Evolutionary conservation across 306 rosid species (phyloP), one percentile per base, ranked within the genome.

Genomic region (Hylodesmum podocarpum): DNA sequence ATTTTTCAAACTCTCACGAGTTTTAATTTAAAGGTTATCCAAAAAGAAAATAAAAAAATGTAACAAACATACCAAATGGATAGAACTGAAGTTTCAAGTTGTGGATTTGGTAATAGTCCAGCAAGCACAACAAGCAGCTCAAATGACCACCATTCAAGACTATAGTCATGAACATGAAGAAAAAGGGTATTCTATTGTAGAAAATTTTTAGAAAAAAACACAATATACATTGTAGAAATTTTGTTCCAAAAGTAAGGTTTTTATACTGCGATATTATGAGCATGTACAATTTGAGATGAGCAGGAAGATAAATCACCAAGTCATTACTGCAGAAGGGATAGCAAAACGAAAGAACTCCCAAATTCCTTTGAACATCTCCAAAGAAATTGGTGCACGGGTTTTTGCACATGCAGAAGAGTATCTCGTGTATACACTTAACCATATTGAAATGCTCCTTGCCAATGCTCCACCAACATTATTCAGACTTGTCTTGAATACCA

Each of bases 81-180:
- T 22, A 93, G 84, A 53, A 91, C 91, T 2, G 93, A 91, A 67
- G 97, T 87, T 79, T 91, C 97, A 44, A 93, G 93, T 81, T 86
- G 79, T 18, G 97, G 97, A 88, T 88, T 91, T 36, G 93, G 95
- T 51, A 93, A 80, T 39, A 91, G 90, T 28, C 98, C 96, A 55
- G 96, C 85, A 18, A 91, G 44, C 77, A 91, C 55, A 16, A 81
- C 59, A 21, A 88, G 81, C 37, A 91, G 78, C 86, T 91, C 91
- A 55, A 31, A 91, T 41, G 96, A 87, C 93, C 96, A 88, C 93
- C 91, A 88, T 66, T 84, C 80, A 6, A 89, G 82, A 83, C 91
- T 89, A 44, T 44, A 85, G 6, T 25, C 12, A 65, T 21, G 41
- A 70, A 63, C 51, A 77, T 73, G 58, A 47, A 75, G 19, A 43